phyloP scores from a whole-genome alignment of 228 moss, liverwort and hornwort genomes.

The Sphagnum fallax region DNA sequence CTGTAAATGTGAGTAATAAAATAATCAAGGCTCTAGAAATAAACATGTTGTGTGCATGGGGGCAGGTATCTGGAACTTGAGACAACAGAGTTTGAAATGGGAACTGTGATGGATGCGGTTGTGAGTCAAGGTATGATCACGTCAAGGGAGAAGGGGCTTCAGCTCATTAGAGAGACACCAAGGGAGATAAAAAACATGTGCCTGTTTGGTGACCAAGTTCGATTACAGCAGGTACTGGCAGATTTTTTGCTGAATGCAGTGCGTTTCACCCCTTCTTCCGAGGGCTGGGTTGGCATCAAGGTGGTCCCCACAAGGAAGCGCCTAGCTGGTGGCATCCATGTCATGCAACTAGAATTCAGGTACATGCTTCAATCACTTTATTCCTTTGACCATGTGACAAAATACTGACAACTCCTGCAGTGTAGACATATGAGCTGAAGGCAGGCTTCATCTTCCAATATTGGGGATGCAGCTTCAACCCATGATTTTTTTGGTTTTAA shows the following conservation, averaged over 20 bases:
- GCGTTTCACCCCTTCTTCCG: slow-evolving; percentile 55
- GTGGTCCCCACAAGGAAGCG: slow-evolving; percentile 34
- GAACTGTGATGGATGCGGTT: slow-evolving; percentile 54
- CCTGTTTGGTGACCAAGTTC: slow-evolving; percentile 50
- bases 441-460: too few species aligned
- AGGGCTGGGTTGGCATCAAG: slow-evolving; percentile 65
- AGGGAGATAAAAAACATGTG: slow-evolving; percentile 46
- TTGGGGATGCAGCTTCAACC: too few species aligned
- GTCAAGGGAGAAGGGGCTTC: slow-evolving; percentile 47
- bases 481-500: too few species aligned
- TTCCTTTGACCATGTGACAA: too few species aligned
- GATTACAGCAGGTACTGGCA: slow-evolving; percentile 55
- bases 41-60: too few species aligned
- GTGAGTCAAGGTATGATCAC: slow-evolving; percentile 62
- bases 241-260: slow-evolving; percentile 53
- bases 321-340: slow-evolving; percentile 34
- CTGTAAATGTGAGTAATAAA: too few species aligned
- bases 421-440: too few species aligned
- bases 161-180: slow-evolving; percentile 52
- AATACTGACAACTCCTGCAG: too few species aligned
- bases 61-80: slow-evolving; percentile 58
- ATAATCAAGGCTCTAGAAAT: too few species aligned
- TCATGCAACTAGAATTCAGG: slow-evolving; percentile 52
- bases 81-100: slow-evolving; percentile 38
- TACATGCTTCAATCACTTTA: neutral